These are phyloP conservation scores for Lepiota brunneoincarnata DNA, from an alignment of 768 basidiomycete species.

Conservation along the genomic window DNA sequence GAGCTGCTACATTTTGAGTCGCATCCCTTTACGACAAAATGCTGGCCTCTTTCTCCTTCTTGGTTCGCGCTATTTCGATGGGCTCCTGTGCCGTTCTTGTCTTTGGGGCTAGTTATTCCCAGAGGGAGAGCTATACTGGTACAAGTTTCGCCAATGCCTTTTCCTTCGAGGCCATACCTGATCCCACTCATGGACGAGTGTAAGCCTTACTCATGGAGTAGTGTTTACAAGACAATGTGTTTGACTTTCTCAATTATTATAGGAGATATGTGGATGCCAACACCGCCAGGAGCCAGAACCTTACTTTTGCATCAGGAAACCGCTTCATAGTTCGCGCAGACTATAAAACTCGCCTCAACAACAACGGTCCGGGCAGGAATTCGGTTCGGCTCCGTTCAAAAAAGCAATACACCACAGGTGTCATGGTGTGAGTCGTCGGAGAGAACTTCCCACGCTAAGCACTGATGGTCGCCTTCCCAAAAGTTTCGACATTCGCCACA, in stretches of 20 bases:
- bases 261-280: conserved; percentile 45
- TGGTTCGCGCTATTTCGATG: conserved; percentile 15
- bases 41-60: no score
- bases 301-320: conserved; percentile 54
- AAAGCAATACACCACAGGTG: conserved; percentile 49
- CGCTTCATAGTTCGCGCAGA: conserved; percentile 58
- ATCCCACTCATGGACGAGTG: conserved; percentile 66
- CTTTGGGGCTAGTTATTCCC: conserved; percentile 43
- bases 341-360: conserved; percentile 38
- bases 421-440: conserved; percentile 42
- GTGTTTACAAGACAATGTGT: no score
- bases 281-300: conserved; percentile 50
- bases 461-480: background rate
- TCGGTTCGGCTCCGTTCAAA: conserved; percentile 56
- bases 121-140: conserved; percentile 43
- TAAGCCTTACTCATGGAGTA: no score
- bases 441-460: background rate
- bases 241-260: background rate
- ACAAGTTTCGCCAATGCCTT: conserved; percentile 51
- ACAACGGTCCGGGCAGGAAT: conserved; percentile 53
- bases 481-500: conserved; percentile 41
- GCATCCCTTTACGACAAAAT: no score
- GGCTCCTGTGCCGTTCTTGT: conserved; percentile 17
- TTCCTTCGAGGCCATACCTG: conserved; percentile 44
- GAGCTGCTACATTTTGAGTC: no score